These are phyloP conservation scores for Musa balbisiana DNA, from an alignment of 202 grass and related monocot genomes.

Conservation along the genomic window DNA sequence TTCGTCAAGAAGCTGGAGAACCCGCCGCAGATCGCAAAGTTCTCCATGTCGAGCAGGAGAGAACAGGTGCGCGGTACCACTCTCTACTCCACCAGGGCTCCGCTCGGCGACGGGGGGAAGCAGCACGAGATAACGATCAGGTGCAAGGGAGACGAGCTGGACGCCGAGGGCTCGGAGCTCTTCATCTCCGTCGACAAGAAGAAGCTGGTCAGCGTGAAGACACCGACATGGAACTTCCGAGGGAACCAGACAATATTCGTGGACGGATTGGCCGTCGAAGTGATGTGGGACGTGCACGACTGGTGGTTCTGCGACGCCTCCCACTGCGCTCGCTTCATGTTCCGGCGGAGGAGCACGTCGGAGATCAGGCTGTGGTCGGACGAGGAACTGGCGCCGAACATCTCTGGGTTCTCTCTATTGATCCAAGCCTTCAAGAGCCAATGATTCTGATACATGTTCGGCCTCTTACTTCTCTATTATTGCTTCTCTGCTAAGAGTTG, in stretches of 20 bases:
- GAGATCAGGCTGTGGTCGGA: slow-evolving; percentile 3
- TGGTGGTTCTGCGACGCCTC: slow-evolving; percentile 64
- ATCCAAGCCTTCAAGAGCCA: slow-evolving; percentile 15
- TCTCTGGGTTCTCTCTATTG: background rate
- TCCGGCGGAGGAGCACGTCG: background rate
- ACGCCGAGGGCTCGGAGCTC: slow-evolving; percentile 42
- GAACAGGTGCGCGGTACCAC: slow-evolving; percentile 44
- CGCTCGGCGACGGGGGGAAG: slow-evolving; percentile 54
- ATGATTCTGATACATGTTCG: background rate
- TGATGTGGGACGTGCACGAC: slow-evolving; percentile 97
- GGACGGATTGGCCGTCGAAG: slow-evolving; percentile 62
- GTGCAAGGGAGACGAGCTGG: slow-evolving; percentile 44
- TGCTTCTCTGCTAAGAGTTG: no score
- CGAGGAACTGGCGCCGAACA: background rate
- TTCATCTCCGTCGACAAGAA: slow-evolving; percentile 56
- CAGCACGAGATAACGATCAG: slow-evolving; percentile 71
- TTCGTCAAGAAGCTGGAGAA: slow-evolving; percentile 30
- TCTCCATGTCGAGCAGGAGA: slow-evolving; percentile 36
- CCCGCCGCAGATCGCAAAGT: slow-evolving; percentile 25
- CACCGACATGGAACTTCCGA: slow-evolving; percentile 74
- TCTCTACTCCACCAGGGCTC: slow-evolving; percentile 43
- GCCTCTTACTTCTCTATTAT: no score
- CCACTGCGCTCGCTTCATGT: slow-evolving; percentile 9
- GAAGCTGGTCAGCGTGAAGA: slow-evolving; percentile 43
- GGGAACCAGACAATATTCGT: slow-evolving; percentile 62